Base-by-base conservation (phyloP, 208 protist genomes). In the Leishmania turanica region DNA sequence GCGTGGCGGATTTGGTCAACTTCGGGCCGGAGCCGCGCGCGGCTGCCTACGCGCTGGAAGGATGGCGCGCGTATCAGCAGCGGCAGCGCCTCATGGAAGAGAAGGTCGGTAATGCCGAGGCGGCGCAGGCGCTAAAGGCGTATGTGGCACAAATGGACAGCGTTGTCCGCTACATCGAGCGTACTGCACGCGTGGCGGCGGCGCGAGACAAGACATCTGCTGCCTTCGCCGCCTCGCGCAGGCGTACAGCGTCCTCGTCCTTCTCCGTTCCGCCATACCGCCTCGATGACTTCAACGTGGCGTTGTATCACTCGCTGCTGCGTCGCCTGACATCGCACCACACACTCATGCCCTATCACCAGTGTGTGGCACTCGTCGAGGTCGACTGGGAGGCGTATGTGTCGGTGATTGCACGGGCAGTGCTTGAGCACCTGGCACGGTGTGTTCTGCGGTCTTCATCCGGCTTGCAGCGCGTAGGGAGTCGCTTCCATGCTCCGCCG, bases 351-450 rank as follows among this genome's bases (percentile, higher is more conserved):
- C 82, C 86, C 17, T 79, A 90, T 34, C 81, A 91, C 40, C 86
- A 88, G 65, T 90, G 77, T 69, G 86, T 94, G 54, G 84, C 89
- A 37, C 75, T 95, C 27, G 54, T 45, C 3, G 84, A 83, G 70
- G 82, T 97, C 2, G 90, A 91, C 76, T 96, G 91, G 89, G 87
- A 91, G 79, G 84, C 92, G 75, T 97, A 95, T 81, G 81, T 96
- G 11, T 86, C 86, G 51, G 56, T 85, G 17, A 81, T 95, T 42
- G 91, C 91, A 5, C 80, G 87, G 34, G 77, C 83, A 19, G 87
- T 81, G 13, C 69, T 96, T 19, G 79, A 88, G 56, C 82, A 88
- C 77, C 66, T 94, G 27, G 89, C 84, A 54, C 60, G 79, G 40
- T 76, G 83, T 75, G 78, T 88, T 34, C 74, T 84, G 75, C 45